These are phyloP conservation scores for Flaveria floridana DNA, from an alignment of 140 eudicot species.

Conservation along the genomic window DNA sequence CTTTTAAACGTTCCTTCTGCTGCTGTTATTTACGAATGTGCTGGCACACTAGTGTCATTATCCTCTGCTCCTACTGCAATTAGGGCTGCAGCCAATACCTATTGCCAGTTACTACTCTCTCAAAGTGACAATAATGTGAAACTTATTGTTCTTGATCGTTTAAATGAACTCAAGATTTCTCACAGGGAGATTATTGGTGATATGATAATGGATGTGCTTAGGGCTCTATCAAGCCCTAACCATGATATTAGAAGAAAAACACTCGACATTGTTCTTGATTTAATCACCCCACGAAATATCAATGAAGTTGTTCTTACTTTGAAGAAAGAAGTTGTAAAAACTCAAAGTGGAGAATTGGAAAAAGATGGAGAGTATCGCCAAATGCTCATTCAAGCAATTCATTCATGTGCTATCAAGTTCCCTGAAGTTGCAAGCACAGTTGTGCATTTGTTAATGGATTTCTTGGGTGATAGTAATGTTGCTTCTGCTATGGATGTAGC, in stretches of 20 bases:
- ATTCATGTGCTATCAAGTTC: constrained; percentile 67
- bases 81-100: constrained; percentile 68
- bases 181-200: constrained; percentile 69
- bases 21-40: constrained; percentile 70
- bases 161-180: constrained; percentile 56
- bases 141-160: constrained; percentile 68
- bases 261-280: constrained; percentile 61
- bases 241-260: constrained; percentile 70
- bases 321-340: constrained; percentile 70
- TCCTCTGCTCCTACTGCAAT: constrained; percentile 74
- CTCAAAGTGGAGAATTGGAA: constrained; percentile 68
- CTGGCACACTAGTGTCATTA: constrained; percentile 66
- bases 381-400: constrained; percentile 70
- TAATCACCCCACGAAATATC: constrained; percentile 63
- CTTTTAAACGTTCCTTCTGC: constrained; percentile 55
- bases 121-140: constrained; percentile 78
- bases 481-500: constrained; percentile 77
- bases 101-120: constrained; percentile 60
- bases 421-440: constrained; percentile 79
- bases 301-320: constrained; percentile 66
- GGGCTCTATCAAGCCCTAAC: constrained; percentile 70
- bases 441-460: constrained; percentile 71
- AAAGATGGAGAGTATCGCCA: constrained; percentile 69
- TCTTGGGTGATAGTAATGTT: constrained; percentile 73
- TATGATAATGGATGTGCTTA: constrained; percentile 70